Conservation (phyloP, 768 basidiomycete species). For the Macrocybe gigantea region DNA sequence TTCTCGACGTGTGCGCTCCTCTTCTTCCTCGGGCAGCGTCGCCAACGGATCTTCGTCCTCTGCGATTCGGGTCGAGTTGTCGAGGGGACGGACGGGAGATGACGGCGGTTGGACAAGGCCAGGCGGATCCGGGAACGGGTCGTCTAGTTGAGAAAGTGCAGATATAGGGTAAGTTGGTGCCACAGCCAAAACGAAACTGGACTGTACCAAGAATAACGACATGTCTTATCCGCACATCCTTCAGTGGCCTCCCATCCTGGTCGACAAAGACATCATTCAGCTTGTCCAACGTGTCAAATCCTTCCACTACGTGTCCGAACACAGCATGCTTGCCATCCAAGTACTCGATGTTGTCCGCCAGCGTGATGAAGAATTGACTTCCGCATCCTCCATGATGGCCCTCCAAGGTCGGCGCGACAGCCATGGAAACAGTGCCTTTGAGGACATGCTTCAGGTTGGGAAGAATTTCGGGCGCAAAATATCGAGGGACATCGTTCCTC, state of each 20-base stretch:
- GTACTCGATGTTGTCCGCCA: constrained; percentile 88
- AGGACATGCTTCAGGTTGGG: constrained; percentile 78
- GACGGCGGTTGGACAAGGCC: constrained; percentile 67
- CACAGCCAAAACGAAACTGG: neutral
- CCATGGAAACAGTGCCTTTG: constrained; percentile 96
- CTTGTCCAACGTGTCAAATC: constrained; percentile 85
- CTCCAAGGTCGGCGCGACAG: constrained; percentile 78
- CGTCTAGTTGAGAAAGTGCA: constrained; percentile 50
- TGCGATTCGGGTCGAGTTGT: constrained; percentile 83
- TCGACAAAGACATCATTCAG: constrained; percentile 90
- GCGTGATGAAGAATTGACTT: constrained; percentile 95
- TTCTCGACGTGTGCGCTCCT: constrained; percentile 74
- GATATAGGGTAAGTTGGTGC: neutral
- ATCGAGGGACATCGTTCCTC: constrained; percentile 47
- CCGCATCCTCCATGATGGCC: constrained; percentile 70
- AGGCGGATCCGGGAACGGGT: constrained; percentile 88
- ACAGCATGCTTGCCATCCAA: constrained; percentile 91
- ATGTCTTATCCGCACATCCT: constrained; percentile 92
- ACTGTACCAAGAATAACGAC: constrained; percentile 84
- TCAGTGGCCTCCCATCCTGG: constrained; percentile 83
- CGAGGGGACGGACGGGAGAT: constrained; percentile 77
- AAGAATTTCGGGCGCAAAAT: constrained; percentile 81
- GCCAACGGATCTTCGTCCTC: constrained; percentile 91
- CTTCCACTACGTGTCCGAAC: constrained; percentile 95
- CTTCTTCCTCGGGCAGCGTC: constrained; percentile 80